Percentiles rank a stretch among this genome's conserved stretches.
These are phyloP conservation scores for Oleoguttula mirabilis DNA, from an alignment of 495 filamentous ascomycete genomes.

Conservation along the genomic window DNA sequence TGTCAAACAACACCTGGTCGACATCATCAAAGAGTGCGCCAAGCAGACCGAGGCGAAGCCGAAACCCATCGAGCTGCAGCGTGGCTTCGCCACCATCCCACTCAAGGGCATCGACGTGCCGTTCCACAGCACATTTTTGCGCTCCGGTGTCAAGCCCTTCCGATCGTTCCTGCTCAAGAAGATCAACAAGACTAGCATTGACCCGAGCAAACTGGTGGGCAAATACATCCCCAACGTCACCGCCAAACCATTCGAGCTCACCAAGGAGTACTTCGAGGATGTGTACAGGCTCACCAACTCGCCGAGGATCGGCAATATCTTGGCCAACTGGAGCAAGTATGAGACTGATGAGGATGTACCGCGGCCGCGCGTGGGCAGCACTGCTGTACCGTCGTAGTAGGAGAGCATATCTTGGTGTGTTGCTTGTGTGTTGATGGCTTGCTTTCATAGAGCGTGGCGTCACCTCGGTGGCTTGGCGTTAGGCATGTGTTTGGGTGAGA, in stretches of 20 bases:
- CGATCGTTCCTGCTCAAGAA: slow-evolving; percentile 95
- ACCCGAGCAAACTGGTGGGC: slow-evolving; percentile 87
- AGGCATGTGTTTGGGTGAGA: no score
- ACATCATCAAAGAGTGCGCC: slow-evolving; percentile 75
- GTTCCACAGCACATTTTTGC: slow-evolving; percentile 96
- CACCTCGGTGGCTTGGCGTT: no score
- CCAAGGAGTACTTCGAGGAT: slow-evolving; percentile 98
- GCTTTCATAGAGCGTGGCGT: no score
- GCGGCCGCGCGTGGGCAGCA: slow-evolving; percentile 1
- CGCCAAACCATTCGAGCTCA: slow-evolving; percentile 84
- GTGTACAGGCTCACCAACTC: slow-evolving; percentile 89
- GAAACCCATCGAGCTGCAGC: slow-evolving; percentile 71
- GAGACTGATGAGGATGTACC: slow-evolving; percentile 35
- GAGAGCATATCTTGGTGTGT: no score
- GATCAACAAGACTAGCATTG: slow-evolving; percentile 96
- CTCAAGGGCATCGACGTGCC: slow-evolving; percentile 95
- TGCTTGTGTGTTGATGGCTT: no score
- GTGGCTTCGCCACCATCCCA: slow-evolving; percentile 93
- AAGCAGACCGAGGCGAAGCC: slow-evolving; percentile 80
- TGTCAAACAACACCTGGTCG: slow-evolving; percentile 70
- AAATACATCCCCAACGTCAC: slow-evolving; percentile 99
- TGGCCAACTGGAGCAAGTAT: slow-evolving; percentile 73
- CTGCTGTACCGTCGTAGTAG: not conserved
- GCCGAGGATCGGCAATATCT: slow-evolving; percentile 75
- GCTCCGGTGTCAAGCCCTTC: slow-evolving; percentile 97